Evolutionary conservation across 78 protist genomes (phyloP).

Genomic region (Planoprotostelium fungivorum): DNA sequence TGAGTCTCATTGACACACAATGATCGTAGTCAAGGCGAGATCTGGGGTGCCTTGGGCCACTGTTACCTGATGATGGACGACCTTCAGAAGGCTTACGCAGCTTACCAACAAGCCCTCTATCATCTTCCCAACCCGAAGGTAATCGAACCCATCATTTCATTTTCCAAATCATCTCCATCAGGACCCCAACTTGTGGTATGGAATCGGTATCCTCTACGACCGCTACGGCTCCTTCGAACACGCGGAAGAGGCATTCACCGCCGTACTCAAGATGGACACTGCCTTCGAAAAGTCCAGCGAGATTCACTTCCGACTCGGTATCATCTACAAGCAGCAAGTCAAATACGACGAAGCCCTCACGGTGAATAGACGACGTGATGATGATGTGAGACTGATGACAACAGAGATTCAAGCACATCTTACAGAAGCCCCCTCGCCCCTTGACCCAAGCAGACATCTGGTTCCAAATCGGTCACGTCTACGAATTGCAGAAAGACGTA

Average conservation of each 20-base stretch:
- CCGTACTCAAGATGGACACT: slow-evolving; percentile 80
- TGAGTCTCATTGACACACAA: neutral
- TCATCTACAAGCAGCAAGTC: slow-evolving; percentile 75
- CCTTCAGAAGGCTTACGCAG: slow-evolving; percentile 74
- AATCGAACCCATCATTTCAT: neutral
- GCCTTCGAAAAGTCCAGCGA: slow-evolving; percentile 73
- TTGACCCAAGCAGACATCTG: slow-evolving; percentile 67
- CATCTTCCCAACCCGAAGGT: slow-evolving; percentile 75
- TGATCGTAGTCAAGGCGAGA: slow-evolving; percentile 16
- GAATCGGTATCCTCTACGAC: slow-evolving; percentile 83
- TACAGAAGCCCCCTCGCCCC: slow-evolving; percentile 66
- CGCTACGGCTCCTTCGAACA: slow-evolving; percentile 81
- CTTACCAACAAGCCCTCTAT: slow-evolving; percentile 82
- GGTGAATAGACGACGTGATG: slow-evolving; percentile 8
- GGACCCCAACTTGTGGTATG: slow-evolving; percentile 86
- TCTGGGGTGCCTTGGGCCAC: slow-evolving; percentile 81
- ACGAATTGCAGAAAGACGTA: slow-evolving; percentile 79
- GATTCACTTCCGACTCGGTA: slow-evolving; percentile 78
- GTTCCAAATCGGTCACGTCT: slow-evolving; percentile 84
- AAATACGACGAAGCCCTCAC: slow-evolving; percentile 58
- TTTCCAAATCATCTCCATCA: neutral
- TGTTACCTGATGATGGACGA: slow-evolving; percentile 78
- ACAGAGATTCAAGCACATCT: slow-evolving; percentile 57
- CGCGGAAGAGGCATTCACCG: slow-evolving; percentile 85
- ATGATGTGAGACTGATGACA: neutral